Conservation (phyloP, 2,329 filamentous ascomycete species). For the Cercospora canescens region DNA sequence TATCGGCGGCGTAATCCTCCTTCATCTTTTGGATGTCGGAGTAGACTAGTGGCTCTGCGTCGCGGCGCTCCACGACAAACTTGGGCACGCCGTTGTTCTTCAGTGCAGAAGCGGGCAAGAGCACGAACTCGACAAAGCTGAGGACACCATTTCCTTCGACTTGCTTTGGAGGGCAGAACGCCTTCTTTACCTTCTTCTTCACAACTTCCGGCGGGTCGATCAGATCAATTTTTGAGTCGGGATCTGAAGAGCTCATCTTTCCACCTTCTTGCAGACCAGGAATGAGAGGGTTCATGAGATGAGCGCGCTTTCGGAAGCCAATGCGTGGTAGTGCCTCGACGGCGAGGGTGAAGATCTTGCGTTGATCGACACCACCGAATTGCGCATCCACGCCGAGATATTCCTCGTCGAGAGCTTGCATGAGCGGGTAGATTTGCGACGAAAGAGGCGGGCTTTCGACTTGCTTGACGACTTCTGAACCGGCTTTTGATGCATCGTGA, state of each 20-base stretch:
- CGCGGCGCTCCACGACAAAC: constrained; percentile 67
- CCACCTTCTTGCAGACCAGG: constrained; percentile 72
- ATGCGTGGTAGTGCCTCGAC: constrained; percentile 83
- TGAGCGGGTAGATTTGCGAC: constrained; percentile 77
- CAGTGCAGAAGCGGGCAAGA: constrained; percentile 75
- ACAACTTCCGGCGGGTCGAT: constrained; percentile 75
- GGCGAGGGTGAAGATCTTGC: constrained; percentile 85
- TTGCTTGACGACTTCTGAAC: constrained; percentile 94
- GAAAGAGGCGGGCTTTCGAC: constrained; percentile 71
- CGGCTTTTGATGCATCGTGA: constrained; percentile 84
- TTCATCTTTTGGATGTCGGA: constrained; percentile 72
- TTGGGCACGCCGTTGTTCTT: constrained; percentile 52
- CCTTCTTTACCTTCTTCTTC: constrained; percentile 82
- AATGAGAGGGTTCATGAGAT: constrained; percentile 85
- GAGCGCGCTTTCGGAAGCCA: constrained; percentile 75
- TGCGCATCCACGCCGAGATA: constrained; percentile 86
- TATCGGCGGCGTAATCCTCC: constrained; percentile 76
- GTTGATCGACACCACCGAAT: constrained; percentile 81
- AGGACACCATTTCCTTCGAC: constrained; percentile 85
- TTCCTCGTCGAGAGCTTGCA: constrained; percentile 90
- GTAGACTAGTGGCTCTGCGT: constrained; percentile 77
- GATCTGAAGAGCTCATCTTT: constrained; percentile 75
- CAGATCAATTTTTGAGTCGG: constrained; percentile 89
- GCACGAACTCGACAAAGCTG: constrained; percentile 81
- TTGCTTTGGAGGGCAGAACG: constrained; percentile 71